Evolutionary conservation across 2,329 filamentous ascomycete species (phyloP).

Genomic region (Colletotrichum australisinense): DNA sequence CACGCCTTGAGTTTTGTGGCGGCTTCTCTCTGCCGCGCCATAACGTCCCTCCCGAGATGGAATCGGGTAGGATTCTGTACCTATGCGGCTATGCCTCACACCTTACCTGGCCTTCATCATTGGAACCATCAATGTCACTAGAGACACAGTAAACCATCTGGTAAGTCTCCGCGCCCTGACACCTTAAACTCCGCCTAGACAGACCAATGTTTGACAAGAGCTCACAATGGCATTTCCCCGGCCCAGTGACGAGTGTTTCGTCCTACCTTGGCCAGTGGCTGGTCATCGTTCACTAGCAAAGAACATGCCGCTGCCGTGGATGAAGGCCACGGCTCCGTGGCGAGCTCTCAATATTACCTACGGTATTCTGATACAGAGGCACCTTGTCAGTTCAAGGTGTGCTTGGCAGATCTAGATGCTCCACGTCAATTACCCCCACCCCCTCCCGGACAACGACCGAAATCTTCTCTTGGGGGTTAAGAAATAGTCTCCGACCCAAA

Average conservation of each 20-base stretch:
- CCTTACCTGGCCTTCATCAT: too few relatives aligned
- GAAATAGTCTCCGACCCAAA: background rate
- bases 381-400: background rate
- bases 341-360: background rate
- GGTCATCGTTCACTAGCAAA: background rate
- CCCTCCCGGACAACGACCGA: background rate
- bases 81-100: background rate
- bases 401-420: background rate
- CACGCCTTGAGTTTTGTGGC: background rate
- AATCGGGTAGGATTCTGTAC: background rate
- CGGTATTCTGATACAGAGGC: background rate
- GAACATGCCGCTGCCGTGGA: too few relatives aligned
- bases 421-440: background rate
- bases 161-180: background rate
- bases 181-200: background rate
- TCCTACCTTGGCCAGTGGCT: background rate
- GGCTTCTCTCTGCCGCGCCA: background rate
- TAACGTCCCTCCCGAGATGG: slow-evolving; percentile 4
- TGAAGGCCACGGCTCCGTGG: background rate
- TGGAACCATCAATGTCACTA: too few relatives aligned
- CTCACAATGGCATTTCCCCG: background rate
- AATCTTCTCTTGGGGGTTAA: background rate
- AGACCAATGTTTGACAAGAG: background rate
- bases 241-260: background rate
- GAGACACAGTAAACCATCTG: too few relatives aligned